These are phyloP conservation scores for Chaetothyriales sp. DNA, from an alignment of 2,329 filamentous ascomycete genomes.

Conservation along the genomic window DNA sequence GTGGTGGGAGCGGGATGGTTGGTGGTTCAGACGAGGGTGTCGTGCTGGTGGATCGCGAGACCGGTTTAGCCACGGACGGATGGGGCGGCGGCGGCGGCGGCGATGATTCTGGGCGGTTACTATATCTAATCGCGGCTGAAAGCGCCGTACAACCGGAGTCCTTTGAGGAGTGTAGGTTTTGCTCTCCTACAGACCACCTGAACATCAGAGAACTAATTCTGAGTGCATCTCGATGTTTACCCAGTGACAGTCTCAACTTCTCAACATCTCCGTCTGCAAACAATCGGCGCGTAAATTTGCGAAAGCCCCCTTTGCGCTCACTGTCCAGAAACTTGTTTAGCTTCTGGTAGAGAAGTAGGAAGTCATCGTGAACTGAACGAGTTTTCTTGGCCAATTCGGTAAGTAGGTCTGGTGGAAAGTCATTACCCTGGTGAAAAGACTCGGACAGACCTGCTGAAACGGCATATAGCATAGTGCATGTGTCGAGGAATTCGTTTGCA, in stretches of 20 bases:
- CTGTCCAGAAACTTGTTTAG: slow-evolving; percentile 48
- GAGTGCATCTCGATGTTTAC: slow-evolving; percentile 46
- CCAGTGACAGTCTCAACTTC: slow-evolving; percentile 44
- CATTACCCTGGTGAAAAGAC: slow-evolving; percentile 36
- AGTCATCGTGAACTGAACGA: slow-evolving; percentile 46
- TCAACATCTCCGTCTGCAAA: slow-evolving; percentile 48
- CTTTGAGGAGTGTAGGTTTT: slow-evolving; percentile 45
- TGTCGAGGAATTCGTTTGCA: slow-evolving; percentile 53
- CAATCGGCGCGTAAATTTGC: slow-evolving; percentile 47
- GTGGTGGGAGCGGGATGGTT: neutral
- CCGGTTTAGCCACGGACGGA: slow-evolving; percentile 13
- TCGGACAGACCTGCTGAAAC: slow-evolving; percentile 53
- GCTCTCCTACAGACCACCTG: slow-evolving; percentile 49
- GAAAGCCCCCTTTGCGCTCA: slow-evolving; percentile 49
- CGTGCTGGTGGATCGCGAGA: neutral
- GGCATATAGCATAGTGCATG: slow-evolving; percentile 51
- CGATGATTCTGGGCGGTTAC: neutral
- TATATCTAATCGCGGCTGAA: slow-evolving; percentile 37
- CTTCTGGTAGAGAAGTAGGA: slow-evolving; percentile 50
- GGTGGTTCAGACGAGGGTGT: neutral
- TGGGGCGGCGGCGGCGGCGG: neutral
- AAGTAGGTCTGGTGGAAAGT: slow-evolving; percentile 47
- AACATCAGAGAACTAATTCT: slow-evolving; percentile 52
- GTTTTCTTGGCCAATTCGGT: slow-evolving; percentile 53
- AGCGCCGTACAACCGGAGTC: slow-evolving; percentile 56